Conservation (phyloP, 108 stramenopile genomes). For the Stephanodiscus minutulus region DNA sequence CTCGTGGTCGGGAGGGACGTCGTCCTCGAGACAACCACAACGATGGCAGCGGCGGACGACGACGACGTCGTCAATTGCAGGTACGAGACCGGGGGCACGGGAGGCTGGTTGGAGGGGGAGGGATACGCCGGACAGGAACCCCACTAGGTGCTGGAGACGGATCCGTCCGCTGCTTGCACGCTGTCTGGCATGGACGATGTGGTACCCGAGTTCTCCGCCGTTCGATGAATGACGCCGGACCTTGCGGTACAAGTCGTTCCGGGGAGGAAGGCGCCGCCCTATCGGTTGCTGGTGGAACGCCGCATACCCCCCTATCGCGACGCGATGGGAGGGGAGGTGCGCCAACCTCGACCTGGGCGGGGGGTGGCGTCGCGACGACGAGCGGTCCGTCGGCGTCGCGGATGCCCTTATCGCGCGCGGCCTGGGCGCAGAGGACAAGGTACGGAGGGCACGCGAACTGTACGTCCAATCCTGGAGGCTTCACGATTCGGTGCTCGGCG, state of each 20-base stretch:
- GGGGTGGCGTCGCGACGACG: conserved; percentile 47
- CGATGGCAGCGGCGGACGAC: too few species aligned
- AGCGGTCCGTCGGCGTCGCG: conserved; percentile 21
- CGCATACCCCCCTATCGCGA: conserved; percentile 9
- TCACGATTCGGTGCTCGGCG: background rate
- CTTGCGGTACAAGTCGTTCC: conserved; percentile 46
- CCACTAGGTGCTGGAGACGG: conserved; percentile 49
- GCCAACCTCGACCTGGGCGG: conserved; percentile 33
- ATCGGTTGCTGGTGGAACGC: conserved; percentile 26
- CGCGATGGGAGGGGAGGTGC: conserved; percentile 46
- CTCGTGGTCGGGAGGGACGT: conserved; percentile 42
- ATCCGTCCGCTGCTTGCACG: conserved; percentile 37
- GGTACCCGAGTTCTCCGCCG: conserved; percentile 44
- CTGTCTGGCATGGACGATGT: conserved; percentile 51
- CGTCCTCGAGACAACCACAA: conserved; percentile 17
- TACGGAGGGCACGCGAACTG: conserved; percentile 19
- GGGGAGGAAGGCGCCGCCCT: conserved; percentile 46
- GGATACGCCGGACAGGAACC: conserved; percentile 62
- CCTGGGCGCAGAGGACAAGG: conserved; percentile 31
- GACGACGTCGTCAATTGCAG: conserved; percentile 18
- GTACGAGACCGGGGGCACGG: conserved; percentile 49
- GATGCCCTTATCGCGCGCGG: conserved; percentile 49
- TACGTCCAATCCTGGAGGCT: conserved; percentile 54
- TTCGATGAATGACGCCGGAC: conserved; percentile 43
- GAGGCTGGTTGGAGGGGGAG: conserved; percentile 45